A percentile compares a stretch with the other conserved stretches of the same genome.
Conservation (phyloP, 2,329 filamentous ascomycete species). For the Botrytis elliptica region DNA sequence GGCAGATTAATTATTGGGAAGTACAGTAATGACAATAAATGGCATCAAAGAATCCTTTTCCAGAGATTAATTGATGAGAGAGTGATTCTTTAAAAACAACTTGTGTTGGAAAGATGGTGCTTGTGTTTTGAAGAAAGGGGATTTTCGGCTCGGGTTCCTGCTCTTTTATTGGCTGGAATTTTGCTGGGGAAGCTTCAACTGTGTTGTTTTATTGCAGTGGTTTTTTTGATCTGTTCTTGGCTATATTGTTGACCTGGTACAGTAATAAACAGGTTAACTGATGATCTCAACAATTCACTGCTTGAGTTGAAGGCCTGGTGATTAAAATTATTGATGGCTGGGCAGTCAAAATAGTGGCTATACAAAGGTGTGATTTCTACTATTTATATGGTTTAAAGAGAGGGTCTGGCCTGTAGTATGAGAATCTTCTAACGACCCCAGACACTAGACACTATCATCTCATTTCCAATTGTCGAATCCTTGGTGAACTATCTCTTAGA, state of each 20-base stretch:
- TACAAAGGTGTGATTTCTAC: not conserved
- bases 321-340: not conserved
- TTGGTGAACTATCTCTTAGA: not conserved
- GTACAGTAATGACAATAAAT: not conserved
- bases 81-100: not conserved
- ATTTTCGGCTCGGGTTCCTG: not conserved
- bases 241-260: too few relatives aligned
- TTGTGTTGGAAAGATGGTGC: not conserved
- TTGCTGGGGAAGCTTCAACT: not conserved
- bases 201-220: not conserved
- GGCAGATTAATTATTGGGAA: not conserved
- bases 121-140: slow-evolving; percentile 2
- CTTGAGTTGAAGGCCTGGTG: not conserved
- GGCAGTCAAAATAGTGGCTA: not conserved
- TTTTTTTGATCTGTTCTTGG: too few relatives aligned
- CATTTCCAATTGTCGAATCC: not conserved
- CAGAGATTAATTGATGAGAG: not conserved
- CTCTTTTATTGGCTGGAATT: not conserved
- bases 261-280: too few relatives aligned
- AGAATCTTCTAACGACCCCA: accelerated
- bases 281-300: not conserved
- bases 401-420: not conserved
- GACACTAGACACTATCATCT: not conserved
- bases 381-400: not conserved
- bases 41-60: not conserved